These are phyloP conservation scores for Withania somnifera DNA, from an alignment of 305 asterid genomes.

Conservation along the genomic window DNA sequence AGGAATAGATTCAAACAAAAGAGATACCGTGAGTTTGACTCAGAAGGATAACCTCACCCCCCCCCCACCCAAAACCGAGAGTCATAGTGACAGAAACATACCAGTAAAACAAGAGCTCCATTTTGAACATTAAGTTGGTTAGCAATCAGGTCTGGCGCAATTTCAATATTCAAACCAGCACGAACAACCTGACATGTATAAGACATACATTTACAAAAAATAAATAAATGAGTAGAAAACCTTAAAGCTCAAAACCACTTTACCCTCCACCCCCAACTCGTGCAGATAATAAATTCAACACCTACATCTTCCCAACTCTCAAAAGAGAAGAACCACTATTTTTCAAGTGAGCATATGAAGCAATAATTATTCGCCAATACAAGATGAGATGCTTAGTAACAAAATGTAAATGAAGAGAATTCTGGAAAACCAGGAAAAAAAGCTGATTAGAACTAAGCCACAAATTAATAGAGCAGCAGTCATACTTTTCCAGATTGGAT, in stretches of 20 bases:
- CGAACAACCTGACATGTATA: conserved; percentile 45
- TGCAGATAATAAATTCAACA: background rate
- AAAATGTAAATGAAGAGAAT: background rate
- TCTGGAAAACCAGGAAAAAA: background rate
- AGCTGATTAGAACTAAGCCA: background rate
- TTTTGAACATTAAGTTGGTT: conserved; percentile 89
- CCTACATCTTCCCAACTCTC: background rate
- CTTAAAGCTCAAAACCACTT: background rate
- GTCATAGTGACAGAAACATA: conserved; percentile 8
- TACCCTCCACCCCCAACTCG: background rate
- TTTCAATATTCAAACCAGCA: conserved; percentile 68
- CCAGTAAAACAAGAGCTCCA: conserved; percentile 84
- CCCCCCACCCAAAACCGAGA: too few species aligned
- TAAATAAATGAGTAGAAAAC: background rate
- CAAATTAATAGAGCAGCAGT: background rate
- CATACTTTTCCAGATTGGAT: conserved; percentile 80
- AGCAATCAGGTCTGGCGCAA: conserved; percentile 75
- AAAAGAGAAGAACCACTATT: background rate
- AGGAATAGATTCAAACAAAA: background rate
- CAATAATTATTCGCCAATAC: background rate
- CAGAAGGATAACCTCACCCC: background rate
- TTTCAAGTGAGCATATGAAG: background rate
- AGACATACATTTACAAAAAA: background rate
- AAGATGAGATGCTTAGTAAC: background rate
- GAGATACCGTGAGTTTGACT: background rate